Evolutionary conservation across 306 rosid species (phyloP).

Genomic region (Pterocarpus santalinus): DNA sequence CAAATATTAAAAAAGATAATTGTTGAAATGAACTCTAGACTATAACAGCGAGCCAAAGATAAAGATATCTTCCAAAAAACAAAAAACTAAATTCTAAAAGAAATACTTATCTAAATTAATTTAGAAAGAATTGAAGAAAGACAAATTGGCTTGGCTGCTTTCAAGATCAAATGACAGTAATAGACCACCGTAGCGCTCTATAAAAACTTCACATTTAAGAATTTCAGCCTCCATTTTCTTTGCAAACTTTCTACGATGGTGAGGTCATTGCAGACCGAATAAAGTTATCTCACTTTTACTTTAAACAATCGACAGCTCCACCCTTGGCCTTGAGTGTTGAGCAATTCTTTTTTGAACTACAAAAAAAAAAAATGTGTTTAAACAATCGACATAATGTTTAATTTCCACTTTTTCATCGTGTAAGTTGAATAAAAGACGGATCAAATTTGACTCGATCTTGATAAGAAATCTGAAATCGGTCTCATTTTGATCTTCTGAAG

Average conservation of each 20-base stretch:
- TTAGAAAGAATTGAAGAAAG: background rate
- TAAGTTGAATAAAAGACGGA: background rate
- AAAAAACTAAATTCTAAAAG: background rate
- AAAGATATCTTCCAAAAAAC: too few species aligned
- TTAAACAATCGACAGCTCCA: background rate
- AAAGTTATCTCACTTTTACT: background rate
- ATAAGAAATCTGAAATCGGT: background rate
- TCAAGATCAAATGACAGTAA: background rate
- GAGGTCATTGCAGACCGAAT: constrained; percentile 14
- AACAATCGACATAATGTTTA: background rate
- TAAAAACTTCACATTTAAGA: background rate
- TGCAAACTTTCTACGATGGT: background rate
- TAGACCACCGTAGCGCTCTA: background rate
- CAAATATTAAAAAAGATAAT: too few species aligned
- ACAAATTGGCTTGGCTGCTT: background rate
- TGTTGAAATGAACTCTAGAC: too few species aligned
- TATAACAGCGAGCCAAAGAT: too few species aligned
- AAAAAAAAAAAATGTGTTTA: background rate
- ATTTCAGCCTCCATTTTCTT: background rate
- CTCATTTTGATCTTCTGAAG: background rate
- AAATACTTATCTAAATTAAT: background rate
- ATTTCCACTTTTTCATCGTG: background rate
- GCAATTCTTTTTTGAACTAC: too few species aligned
- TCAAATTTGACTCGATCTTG: background rate
- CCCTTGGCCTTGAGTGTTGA: too few species aligned